A percentile compares a stretch with the other conserved stretches of the same genome.
These are phyloP conservation scores for Sporobolomyces roseus DNA, from an alignment of 768 basidiomycete species.

Conservation along the genomic window DNA sequence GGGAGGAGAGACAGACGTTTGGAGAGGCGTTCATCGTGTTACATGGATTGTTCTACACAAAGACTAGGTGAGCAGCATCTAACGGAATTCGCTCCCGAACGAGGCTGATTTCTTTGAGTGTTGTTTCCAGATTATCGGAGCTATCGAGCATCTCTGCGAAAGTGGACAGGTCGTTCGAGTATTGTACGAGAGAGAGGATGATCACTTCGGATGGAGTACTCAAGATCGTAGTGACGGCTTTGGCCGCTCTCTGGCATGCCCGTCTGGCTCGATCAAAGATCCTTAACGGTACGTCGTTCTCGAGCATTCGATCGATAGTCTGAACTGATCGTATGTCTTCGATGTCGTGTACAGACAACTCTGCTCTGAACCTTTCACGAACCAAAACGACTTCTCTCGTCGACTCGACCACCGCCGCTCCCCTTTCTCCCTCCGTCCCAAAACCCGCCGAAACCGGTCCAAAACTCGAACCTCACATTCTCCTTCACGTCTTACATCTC, in stretches of 20 bases:
- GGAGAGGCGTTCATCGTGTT: constrained; percentile 71
- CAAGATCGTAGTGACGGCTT: constrained; percentile 66
- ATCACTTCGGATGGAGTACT: constrained; percentile 72
- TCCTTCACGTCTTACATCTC: constrained; percentile 65
- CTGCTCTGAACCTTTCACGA: background rate
- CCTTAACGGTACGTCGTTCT: constrained; percentile 13
- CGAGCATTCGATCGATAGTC: background rate
- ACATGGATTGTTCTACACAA: constrained; percentile 65
- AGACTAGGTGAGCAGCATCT: constrained; percentile 43
- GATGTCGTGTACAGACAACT: background rate
- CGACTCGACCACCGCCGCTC: background rate
- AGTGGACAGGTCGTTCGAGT: constrained; percentile 59
- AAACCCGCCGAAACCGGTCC: background rate
- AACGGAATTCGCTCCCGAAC: background rate
- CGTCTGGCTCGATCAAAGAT: constrained; percentile 60
- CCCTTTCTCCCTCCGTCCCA: background rate
- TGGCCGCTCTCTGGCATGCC: constrained; percentile 80
- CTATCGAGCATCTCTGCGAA: constrained; percentile 54
- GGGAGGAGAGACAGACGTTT: constrained; percentile 57
- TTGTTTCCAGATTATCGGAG: constrained; percentile 8
- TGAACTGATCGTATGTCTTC: background rate
- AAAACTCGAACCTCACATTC: constrained; percentile 64
- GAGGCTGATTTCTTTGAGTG: background rate
- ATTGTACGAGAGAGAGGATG: constrained; percentile 63
- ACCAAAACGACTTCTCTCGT: constrained; percentile 7